A percentile compares a stretch with the other conserved stretches of the same genome.
phyloP scores from a whole-genome alignment of 2,329 filamentous ascomycete genomes.

The Paecilomyces sp. region DNA sequence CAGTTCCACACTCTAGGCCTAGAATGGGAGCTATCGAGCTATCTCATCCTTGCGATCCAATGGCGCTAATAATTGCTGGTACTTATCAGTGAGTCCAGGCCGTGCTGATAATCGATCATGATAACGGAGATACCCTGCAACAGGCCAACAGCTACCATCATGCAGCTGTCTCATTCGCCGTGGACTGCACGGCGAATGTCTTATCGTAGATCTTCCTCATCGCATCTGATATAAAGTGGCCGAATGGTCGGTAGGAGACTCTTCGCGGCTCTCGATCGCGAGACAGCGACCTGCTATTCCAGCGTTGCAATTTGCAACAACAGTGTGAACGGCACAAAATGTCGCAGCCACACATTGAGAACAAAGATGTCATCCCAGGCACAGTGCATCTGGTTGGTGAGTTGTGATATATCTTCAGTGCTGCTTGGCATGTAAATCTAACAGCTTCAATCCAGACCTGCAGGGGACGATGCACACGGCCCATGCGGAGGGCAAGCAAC shows the following conservation, averaged over 20 bases:
- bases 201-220: background rate
- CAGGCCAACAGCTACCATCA: background rate
- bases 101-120: background rate
- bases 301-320: background rate
- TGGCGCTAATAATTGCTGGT: background rate
- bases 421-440: constrained; percentile 7
- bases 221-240: background rate
- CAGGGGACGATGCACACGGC: background rate
- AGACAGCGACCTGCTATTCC: background rate
- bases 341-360: background rate
- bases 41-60: background rate
- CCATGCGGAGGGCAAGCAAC: constrained; percentile 3
- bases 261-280: background rate
- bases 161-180: background rate
- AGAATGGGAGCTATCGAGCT: background rate
- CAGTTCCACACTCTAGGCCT: background rate
- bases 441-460: background rate
- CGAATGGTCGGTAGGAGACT: background rate
- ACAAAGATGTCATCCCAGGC: constrained; percentile 17
- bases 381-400: constrained; percentile 31
- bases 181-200: background rate
- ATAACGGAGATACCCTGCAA: background rate
- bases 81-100: background rate
- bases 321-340: background rate
- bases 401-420: constrained; percentile 11